Percentiles rank a stretch among this genome's conserved stretches.
These are phyloP conservation scores for Calonectria ilicicola DNA, from an alignment of 2,329 filamentous ascomycete species.

Conservation along the genomic window DNA sequence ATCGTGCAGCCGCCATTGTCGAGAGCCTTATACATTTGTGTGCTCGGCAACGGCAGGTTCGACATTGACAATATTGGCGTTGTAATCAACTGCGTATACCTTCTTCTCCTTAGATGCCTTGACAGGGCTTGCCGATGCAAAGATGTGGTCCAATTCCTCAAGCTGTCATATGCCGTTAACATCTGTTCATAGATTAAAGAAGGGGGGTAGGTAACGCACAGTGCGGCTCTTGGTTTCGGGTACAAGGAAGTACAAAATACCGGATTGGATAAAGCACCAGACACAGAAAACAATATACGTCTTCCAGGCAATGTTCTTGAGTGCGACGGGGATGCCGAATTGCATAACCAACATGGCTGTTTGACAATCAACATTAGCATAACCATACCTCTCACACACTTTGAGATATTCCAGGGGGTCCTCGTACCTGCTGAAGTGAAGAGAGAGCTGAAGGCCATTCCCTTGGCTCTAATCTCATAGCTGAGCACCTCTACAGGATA, in stretches of 20 bases:
- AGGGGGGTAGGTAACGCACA: conserved; percentile 21
- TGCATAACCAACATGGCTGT: conserved; percentile 49
- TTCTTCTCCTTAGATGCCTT: conserved; percentile 37
- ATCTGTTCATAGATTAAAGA: not conserved
- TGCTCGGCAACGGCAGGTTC: conserved; percentile 1
- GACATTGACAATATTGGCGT: conserved; percentile 36
- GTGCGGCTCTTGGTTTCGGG: conserved; percentile 63
- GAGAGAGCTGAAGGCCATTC: conserved; percentile 58
- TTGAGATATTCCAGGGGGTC: rapidly evolving
- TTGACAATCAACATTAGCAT: not conserved
- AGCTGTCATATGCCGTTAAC: conserved; percentile 23
- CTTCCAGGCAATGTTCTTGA: conserved; percentile 64
- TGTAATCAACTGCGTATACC: conserved; percentile 30
- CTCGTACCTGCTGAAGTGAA: not conserved
- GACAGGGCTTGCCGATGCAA: conserved; percentile 34
- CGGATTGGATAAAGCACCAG: conserved; percentile 56
- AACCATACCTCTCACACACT: no score
- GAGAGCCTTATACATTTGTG: not conserved
- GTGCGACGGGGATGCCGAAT: conserved; percentile 59
- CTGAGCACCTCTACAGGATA: conserved; percentile 66
- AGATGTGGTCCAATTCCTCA: conserved; percentile 40
- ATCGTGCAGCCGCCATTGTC: not conserved
- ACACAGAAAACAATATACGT: conserved; percentile 65
- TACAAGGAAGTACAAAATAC: conserved; percentile 61
- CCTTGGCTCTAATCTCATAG: conserved; percentile 67